Base-by-base conservation (phyloP, 1,139 yeast species). In the Kurtzmaniella quercitrusa region DNA sequence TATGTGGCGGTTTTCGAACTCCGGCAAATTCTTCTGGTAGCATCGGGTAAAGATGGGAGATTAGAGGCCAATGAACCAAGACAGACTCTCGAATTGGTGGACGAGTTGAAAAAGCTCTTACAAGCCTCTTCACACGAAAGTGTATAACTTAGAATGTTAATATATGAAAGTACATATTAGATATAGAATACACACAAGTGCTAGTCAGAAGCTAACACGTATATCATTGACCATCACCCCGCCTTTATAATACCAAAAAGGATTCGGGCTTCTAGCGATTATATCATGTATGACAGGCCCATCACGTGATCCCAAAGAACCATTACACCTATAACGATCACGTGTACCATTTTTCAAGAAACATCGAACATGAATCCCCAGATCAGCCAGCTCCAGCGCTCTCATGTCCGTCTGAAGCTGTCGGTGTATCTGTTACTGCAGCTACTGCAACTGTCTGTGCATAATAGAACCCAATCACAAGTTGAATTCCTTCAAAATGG, bases 1-100 rank as follows among this genome's bases (percentile, higher is more conserved):
- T 70, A 79, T 56, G 75, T 70, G 3, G 62, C 70, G 2, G 54
- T 62, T 1, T 55, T 73, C 27, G 62, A 57, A 34, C 46, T 70
- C 45, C 57, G 75, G 49, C 73, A 68, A 51, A 62, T 63, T 40
- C 38, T 68, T 48, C 61, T 63, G 44, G 17, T 45, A 3, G 44
- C 54, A 1, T 48, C 50, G 3, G 73, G 70, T 0, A 48, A 49
- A 1, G 47, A 51, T 7, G 68, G 69, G 0, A 45, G 45, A 16
- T 57, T 66, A 19, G 56, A 58, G 19, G 57, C 62, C 33, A 53
- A 52, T 7, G 54, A 51, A 27, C 54, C 57, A 16, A 53, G 55
- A 37, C 53, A 65, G 2, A 55, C 68, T 12, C 39, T 50, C 10
- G 56, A 53, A 37, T 53, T 69, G 4, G 14, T 27, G 5, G 31